These are phyloP conservation scores for Acacia confusa DNA, from an alignment of 306 rosid genomes.

Conservation along the genomic window DNA sequence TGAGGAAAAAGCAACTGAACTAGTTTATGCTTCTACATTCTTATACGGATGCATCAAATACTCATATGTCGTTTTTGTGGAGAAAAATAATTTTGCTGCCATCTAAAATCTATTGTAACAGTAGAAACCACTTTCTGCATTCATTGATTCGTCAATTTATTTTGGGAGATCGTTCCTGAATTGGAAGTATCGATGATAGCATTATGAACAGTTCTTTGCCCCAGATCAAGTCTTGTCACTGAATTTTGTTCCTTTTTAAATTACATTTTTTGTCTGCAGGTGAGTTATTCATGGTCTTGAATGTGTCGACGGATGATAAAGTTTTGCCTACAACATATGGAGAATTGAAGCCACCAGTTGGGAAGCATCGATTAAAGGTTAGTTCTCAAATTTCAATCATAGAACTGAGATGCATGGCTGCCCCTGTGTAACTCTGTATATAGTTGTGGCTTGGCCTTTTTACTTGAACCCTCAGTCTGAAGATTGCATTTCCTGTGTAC, in stretches of 20 bases:
- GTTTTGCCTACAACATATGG: slow-evolving; percentile 88
- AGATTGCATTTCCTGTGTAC: slow-evolving; percentile 1
- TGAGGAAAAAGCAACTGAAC: neutral
- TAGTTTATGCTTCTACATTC: neutral
- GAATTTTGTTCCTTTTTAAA: neutral
- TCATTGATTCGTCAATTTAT: neutral
- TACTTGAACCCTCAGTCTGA: slow-evolving; percentile 4
- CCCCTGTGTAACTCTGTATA: neutral
- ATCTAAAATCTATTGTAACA: neutral
- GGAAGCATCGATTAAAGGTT: slow-evolving; percentile 94
- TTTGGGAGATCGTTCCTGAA: neutral
- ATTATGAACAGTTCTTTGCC: neutral
- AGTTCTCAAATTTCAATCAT: slow-evolving; percentile 25
- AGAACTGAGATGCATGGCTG: slow-evolving; percentile 16
- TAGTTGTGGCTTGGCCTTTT: slow-evolving; percentile 3
- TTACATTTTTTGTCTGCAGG: slow-evolving; percentile 50
- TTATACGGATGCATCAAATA: neutral
- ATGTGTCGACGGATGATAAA: slow-evolving; percentile 71
- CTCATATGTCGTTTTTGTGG: neutral
- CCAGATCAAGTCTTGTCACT: neutral
- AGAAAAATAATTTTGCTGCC: neutral
- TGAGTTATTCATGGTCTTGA: slow-evolving; percentile 69
- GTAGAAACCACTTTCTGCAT: neutral
- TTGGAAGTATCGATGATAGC: neutral
- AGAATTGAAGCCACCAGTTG: slow-evolving; percentile 96